Evolutionary conservation across 345 rosid species (phyloP), one percentile per base, ranked within the genome.

Genomic region (Hibiscus trionum): DNA sequence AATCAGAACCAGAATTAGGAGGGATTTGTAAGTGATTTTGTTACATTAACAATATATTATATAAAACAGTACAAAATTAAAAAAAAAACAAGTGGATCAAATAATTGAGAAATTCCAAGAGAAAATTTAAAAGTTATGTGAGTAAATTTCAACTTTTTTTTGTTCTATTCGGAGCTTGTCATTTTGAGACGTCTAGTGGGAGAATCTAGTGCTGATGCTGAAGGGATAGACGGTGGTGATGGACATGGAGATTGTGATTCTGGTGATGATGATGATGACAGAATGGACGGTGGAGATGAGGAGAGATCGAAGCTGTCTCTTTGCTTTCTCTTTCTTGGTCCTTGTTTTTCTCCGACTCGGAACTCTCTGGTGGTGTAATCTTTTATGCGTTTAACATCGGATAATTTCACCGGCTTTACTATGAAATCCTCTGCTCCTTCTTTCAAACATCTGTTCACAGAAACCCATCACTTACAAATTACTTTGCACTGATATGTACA

Each of bases 401-500:
- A 80, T 64, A 87, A 78, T 76, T 95, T 95, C 85, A 95, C 96
- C 44, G 99, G 99, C 76, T 95, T 95, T 63, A 91, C 80, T 73
- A 95, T 81, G 59, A 91, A 95, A 19, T 90, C 96, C 80, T 91
- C 87, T 3, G 99, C 99, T 10, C 99, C 99, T 87, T 91, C 96
- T 82, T 91, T 97, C 42, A 95, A 82, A 68, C 99, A 95, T 46
- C 98, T 93, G 53, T 49, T 49, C 53, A 12, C 3, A 12, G 1
- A 49, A 3, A 14, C 1, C 7, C 15, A 12, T 15, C 12, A 46
- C 0, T 46, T 46, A 11, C 15, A 39, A 8, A 7, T 7, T 39
- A 8, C 2, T 39, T 39, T 39, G 44, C 10, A 8, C 44, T 39
- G 0, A 8, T 1, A 39, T 7, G 44, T 7, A 39, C 11, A 35